Base-by-base conservation (phyloP, 805 yeast species). In the Phaffomyces thermotolerans region DNA sequence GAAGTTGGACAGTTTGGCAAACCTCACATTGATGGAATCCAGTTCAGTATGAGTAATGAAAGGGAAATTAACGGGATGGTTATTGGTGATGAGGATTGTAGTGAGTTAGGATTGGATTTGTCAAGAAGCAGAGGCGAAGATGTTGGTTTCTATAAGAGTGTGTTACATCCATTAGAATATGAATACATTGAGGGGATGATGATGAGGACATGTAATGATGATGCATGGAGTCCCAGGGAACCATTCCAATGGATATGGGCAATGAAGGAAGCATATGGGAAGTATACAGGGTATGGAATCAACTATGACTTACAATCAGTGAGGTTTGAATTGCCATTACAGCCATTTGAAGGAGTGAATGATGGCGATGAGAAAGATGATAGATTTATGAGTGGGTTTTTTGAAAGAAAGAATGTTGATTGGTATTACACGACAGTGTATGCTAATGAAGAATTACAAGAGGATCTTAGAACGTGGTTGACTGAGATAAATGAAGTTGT, bases 221-320 rank as follows among this genome's bases (percentile, higher is more conserved):
- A 13, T 23, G n/a, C 20, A 6, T 31, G 29, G 34, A 17, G 15
- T 34, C 33, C 27, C 5, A 17, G 14, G 23, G 42, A 43, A 0
- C 49, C 65, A 2, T 73, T 82, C 51, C 74, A 82, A 17, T 77
- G 76, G 34, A 68, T 73, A 31, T 86, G 95, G 95, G 84, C 95
- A 0, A 59, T 86, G 42, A 86, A 86, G 56, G 95, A 86, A 57
- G 78, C 87, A 18, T 83, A 77, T 54, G 73, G 85, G 7, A 86
- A 86, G 53, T 74, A 71, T 33, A 52, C 73, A 3, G 95, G 95
- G 0, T 61, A 70, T 15, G 95, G 95, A 0, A 58, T 78, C 13
- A 66, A 66, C 42, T 59, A 62, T 27, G 62, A 65, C 40, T 47
- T 69, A 27, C 33, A 43, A 2, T 36, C 48, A 1, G 58, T 66